Evolutionary conservation across 345 rosid species (phyloP).

Genomic region (Sisymbrium irio): DNA sequence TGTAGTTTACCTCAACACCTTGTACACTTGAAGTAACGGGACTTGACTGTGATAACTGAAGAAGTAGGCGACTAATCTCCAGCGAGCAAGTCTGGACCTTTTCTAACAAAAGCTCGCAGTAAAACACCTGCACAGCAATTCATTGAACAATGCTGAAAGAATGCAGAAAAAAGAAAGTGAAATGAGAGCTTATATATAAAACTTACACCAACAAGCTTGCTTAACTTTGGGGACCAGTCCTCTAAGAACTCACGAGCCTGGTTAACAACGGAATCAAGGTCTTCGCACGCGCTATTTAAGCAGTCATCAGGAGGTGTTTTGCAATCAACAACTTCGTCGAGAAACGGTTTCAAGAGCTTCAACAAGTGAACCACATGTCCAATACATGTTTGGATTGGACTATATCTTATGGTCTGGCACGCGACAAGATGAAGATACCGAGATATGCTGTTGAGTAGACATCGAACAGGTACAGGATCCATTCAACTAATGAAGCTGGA

Average conservation of each 20-base stretch:
- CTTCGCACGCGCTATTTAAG: slow-evolving; percentile 65
- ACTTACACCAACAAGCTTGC: slow-evolving; percentile 80
- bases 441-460: slow-evolving; percentile 80
- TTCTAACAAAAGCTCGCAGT: slow-evolving; percentile 48
- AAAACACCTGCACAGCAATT: slow-evolving; percentile 50
- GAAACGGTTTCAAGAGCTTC: slow-evolving; percentile 72
- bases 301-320: slow-evolving; percentile 48
- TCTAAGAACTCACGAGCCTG: slow-evolving; percentile 79
- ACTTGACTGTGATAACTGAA: slow-evolving; percentile 47
- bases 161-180: neutral
- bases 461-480: slow-evolving; percentile 57
- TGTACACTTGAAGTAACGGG: slow-evolving; percentile 44
- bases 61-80: slow-evolving; percentile 56
- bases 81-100: slow-evolving; percentile 61
- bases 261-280: slow-evolving; percentile 64
- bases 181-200: slow-evolving; percentile 4
- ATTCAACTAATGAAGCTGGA: slow-evolving; percentile 36
- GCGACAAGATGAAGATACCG: slow-evolving; percentile 81
- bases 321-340: slow-evolving; percentile 70
- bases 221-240: slow-evolving; percentile 66
- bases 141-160: neutral
- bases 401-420: slow-evolving; percentile 61
- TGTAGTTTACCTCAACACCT: slow-evolving; percentile 53
- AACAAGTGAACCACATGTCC: slow-evolving; percentile 51
- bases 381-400: slow-evolving; percentile 57